Base-by-base conservation (phyloP, 768 basidiomycete species). In the Leccinum aurantiacum region DNA sequence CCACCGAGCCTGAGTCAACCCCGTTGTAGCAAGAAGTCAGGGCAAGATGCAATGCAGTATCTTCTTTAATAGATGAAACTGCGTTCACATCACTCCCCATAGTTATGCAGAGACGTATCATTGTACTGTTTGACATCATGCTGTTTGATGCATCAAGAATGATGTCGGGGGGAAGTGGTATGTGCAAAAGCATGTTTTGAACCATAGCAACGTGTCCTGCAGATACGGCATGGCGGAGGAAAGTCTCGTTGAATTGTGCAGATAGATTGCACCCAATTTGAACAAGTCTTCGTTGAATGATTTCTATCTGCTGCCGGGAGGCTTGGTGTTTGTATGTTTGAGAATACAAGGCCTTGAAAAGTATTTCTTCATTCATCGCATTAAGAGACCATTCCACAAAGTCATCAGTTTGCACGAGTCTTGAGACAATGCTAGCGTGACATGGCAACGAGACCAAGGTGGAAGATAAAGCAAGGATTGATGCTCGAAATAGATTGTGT, bases 311-410 rank as follows among this genome's bases (percentile, higher is more conserved):
- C 3, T 48, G 47, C 2, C 3, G 24, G 6, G 47, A 48, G 14
- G 13, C n/a, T 11, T 6, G 47, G 1, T 3, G 6, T 0, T 0
- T 0, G 0, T 19, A 11, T 19, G 1, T 48, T 3, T 10, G 22
- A 19, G 22, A 6, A 14, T 48, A 3, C 13, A 48, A 24, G 6
- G 22, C 19, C 11, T 10, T 3, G 19, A 24, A 5, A n/a, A 47
- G 4, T 5, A 47, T 1, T 19, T n/a, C 46, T n/a, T 19, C 9
- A 47, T 19, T 1, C 10, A 11, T 9, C 19, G 11, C 46, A 47
- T 47, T n/a, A 0, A n/a, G 10, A 6, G 46, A 8, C 46, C 46
- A 47, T 47, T 47, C 19, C 46, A 47, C 46, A 47, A 47, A 47
- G 6, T 47, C 46, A 47, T 47, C 46, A 10, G 46, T 47, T 22